Evolutionary conservation across 257 asterid genomes (phyloP), one percentile per base, ranked within the genome.

Genomic region (Solanum peruvianum): DNA sequence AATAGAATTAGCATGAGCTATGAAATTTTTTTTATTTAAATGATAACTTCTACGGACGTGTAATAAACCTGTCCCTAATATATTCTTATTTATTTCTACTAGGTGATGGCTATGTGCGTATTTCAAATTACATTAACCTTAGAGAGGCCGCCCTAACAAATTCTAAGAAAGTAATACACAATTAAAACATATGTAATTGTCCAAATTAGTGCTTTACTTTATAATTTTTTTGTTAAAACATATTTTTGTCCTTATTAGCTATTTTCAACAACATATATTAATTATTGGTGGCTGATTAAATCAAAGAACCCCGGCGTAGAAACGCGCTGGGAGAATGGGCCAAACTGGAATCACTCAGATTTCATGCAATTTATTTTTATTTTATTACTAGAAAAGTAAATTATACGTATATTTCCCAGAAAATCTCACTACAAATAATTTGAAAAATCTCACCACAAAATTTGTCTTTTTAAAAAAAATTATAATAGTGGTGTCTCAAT

Each of bases 241-340:
- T 80, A 5, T 1, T 16, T 77, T 80, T 47, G 67, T 80, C 85
- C 67, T 73, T 27, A 47, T 29, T 47, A 9, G 85, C 45, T 80
- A 47, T 49, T 49, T 80, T 49, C 69, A 80, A 80, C 29, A 80
- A 11, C 11, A 85, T 52, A 44, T 66, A 44, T 23, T 16, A 42
- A 41, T 52, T 37, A 52, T 52, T 42, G 45, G 87, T 85, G 66
- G 82, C 45, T 67, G 45, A 41, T 21, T 10, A 90, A 42, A 35
- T 87, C 88, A 88, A 87, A 82, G 82, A 84, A 86, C 84, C 92
- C 92, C 91, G 89, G 90, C 86, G 14, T 31, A 35, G 58, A 62
- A 75, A 89, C 90, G 88, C 88, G 90, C 23, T 64, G 42, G 42
- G 60, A 83, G 83, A 88, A 89, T 80, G 49, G 86, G 86, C 89